A percentile compares a stretch with the other conserved stretches of the same genome.
Evolutionary conservation across 148 eudicot genomes (phyloP).

Genomic region (Cornus suecica): DNA sequence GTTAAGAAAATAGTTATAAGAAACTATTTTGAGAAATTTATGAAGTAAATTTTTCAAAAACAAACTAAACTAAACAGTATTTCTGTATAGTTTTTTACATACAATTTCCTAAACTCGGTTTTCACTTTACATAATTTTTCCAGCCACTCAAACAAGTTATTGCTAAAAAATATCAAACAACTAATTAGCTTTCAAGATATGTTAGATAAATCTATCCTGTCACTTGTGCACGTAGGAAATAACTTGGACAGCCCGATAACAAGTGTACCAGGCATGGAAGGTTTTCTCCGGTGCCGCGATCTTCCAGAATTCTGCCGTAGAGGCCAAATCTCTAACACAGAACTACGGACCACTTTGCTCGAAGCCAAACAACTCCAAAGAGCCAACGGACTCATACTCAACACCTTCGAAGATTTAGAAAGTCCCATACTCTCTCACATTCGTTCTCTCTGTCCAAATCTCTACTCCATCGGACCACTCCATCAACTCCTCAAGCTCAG

Average conservation of each 20-base stretch:
- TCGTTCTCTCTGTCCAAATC: conserved; percentile 11
- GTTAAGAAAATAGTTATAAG: too few relatives aligned
- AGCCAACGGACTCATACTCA: conserved; percentile 24
- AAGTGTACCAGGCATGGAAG: conserved; percentile 27
- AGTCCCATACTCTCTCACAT: conserved; percentile 29
- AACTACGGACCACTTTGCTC: not conserved
- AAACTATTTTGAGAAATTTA: too few relatives aligned
- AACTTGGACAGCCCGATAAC: conserved; percentile 24
- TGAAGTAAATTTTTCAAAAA: too few relatives aligned
- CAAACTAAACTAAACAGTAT: too few relatives aligned
- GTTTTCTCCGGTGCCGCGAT: conserved; percentile 35
- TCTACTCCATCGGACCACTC: conserved; percentile 42
- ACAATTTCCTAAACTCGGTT: too few relatives aligned
- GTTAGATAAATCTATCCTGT: too few relatives aligned
- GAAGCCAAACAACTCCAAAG: conserved; percentile 1
- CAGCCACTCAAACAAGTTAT: too few relatives aligned
- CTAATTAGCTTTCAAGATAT: too few relatives aligned
- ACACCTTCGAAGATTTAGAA: conserved; percentile 41
- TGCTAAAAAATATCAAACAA: too few relatives aligned
- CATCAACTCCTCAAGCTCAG: conserved; percentile 23
- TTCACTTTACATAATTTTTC: too few relatives aligned
- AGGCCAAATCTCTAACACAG: not conserved
- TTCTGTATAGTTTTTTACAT: too few relatives aligned
- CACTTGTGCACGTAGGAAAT: conserved; percentile 10
- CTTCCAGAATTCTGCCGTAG: conserved; percentile 33